Evolutionary conservation across 345 rosid species (phyloP).

Genomic region (Brassica rapa): DNA sequence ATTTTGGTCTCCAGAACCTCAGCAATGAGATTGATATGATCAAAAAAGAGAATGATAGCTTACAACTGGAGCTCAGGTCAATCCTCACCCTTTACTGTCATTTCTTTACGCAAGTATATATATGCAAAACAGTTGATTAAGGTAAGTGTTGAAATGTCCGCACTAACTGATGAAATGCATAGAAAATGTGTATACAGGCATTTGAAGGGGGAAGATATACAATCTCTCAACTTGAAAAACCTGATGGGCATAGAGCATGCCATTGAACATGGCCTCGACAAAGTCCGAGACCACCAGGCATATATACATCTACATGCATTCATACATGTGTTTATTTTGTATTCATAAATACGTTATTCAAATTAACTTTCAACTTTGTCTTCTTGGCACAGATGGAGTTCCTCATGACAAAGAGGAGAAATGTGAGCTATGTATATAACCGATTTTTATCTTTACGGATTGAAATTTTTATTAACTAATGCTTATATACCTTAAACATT

Average conservation of each 20-base stretch:
- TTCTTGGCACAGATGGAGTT: constrained; percentile 46
- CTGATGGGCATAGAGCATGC: constrained; percentile 61
- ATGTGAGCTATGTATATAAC: constrained; percentile 42
- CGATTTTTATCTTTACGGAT: neutral
- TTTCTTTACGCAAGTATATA: neutral
- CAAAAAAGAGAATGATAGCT: constrained; percentile 79
- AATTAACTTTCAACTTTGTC: constrained; percentile 12
- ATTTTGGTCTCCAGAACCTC: constrained; percentile 51
- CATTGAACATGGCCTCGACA: constrained; percentile 62
- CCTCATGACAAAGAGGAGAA: constrained; percentile 43
- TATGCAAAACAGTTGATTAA: neutral
- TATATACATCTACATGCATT: constrained; percentile 5
- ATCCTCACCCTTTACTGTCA: neutral
- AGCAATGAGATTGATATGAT: constrained; percentile 77
- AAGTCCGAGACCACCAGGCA: constrained; percentile 57
- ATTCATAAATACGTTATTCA: neutral
- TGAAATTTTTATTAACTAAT: neutral
- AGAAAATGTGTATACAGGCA: constrained; percentile 47
- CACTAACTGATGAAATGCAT: neutral
- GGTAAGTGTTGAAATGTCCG: neutral
- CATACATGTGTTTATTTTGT: neutral
- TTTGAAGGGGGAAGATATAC: constrained; percentile 69
- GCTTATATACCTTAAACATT: neutral
- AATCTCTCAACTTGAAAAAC: constrained; percentile 60
- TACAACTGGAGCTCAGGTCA: constrained; percentile 81